phyloP scores from a whole-genome alignment of 1,284 basidiomycete genomes.

The Limonomyces culmigenus region DNA sequence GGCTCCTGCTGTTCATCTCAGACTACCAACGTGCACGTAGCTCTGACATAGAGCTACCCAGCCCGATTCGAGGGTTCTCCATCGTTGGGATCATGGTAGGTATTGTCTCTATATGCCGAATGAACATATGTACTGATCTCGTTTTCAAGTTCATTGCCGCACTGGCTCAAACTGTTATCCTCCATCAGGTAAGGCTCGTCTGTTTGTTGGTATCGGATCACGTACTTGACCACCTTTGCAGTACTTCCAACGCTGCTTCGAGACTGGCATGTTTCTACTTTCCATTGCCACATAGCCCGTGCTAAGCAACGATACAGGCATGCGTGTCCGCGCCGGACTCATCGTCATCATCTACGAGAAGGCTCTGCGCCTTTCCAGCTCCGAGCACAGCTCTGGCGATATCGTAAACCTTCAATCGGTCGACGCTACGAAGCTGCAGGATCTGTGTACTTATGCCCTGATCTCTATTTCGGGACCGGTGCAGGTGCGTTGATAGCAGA shows the following conservation, averaged over 20 bases:
- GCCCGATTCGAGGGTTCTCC: constrained; percentile 46
- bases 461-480: constrained; percentile 56
- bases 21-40: constrained; percentile 41
- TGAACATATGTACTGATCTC: no score
- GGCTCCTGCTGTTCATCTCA: constrained; percentile 71
- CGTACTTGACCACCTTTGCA: constrained; percentile 10
- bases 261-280: no score
- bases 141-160: constrained; percentile 66
- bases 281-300: no score
- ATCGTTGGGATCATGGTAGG: constrained; percentile 70
- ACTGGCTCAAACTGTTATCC: constrained; percentile 61
- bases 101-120: no score
- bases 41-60: constrained; percentile 12
- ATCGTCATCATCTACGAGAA: constrained; percentile 80
- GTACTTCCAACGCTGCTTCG: constrained; percentile 74
- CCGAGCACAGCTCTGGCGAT: constrained; percentile 77
- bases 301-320: no score
- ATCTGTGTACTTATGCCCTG: constrained; percentile 69
- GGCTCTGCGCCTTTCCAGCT: constrained; percentile 70
- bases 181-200: constrained; percentile 60
- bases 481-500: constrained; percentile 23
- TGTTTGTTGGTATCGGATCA: background rate
- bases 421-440: constrained; percentile 73
- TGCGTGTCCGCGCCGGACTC: constrained; percentile 82
- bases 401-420: constrained; percentile 92